Percentiles rank a stretch among this genome's conserved stretches.
Conservation (phyloP, 805 yeast species). For the Cyberlindnera maclurae region DNA sequence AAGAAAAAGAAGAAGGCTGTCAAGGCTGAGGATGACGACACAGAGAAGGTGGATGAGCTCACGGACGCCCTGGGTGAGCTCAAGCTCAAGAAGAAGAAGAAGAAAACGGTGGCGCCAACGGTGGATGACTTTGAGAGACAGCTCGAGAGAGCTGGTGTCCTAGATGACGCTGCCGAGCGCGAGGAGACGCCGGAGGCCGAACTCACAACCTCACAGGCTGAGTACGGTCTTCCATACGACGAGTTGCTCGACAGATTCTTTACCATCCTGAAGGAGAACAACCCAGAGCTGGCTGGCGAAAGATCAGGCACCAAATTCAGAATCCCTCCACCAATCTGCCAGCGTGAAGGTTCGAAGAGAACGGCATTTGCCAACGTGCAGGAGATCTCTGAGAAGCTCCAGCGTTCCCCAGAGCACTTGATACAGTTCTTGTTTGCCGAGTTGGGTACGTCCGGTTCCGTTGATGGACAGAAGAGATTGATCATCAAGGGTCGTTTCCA, state of each 20-base stretch:
- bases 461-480: constrained; percentile 95
- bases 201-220: constrained; percentile 29
- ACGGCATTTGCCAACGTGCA: constrained; percentile 94
- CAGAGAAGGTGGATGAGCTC: constrained; percentile 32
- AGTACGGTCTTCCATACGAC: constrained; percentile 66
- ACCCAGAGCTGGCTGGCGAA: constrained; percentile 98
- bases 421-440: constrained; percentile 96
- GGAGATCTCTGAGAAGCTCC: constrained; percentile 88
- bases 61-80: constrained; percentile 63
- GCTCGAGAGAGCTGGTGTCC: constrained; percentile 83
- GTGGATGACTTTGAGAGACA: constrained; percentile 83
- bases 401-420: constrained; percentile 94
- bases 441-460: constrained; percentile 98
- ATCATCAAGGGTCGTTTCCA: constrained; percentile 97
- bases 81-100: constrained; percentile 78
- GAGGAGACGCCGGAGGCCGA: constrained; percentile 19
- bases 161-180: constrained; percentile 29
- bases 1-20: constrained; percentile 77
- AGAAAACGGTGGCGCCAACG: constrained; percentile 39
- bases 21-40: constrained; percentile 26
- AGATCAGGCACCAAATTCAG: constrained; percentile 86
- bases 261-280: constrained; percentile 77
- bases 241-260: constrained; percentile 80
- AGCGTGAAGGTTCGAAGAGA: constrained; percentile 96
- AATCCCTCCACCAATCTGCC: constrained; percentile 95